Base-by-base conservation (phyloP, 441 rosid species). In the Populus hybrid region DNA sequence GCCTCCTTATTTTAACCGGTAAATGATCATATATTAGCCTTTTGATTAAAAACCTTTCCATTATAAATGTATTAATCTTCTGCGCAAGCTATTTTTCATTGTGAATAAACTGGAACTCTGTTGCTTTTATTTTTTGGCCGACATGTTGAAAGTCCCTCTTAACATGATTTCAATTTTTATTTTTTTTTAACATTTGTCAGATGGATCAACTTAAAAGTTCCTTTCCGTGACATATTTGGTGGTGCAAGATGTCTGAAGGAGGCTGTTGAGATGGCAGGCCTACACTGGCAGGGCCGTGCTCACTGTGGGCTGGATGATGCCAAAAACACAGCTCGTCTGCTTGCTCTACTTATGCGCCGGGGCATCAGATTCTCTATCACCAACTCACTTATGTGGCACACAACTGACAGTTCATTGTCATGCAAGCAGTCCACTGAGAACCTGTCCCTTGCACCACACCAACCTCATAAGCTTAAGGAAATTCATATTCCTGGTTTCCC, bases 221-320 rank as follows among this genome's bases (percentile, higher is more conserved):
- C 95, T 4, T 91, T 88, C 81, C 61, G 54, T 66, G 90, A 91
- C 81, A 88, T 87, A 66, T 91, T 83, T 76, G 91, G 92, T 18
- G 88, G 88, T 8, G 82, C 50, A 24, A 87, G 86, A 76, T 90
- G 92, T 67, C 78, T 90, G 70, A 91, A 88, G 80, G 93, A 89
- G 83, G 95, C 95, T 11, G 92, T 89, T 11, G 85, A 87, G 82
- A 81, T 84, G 87, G 89, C 93, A 6, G 92, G 95, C 69, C 80
- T 91, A 35, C 87, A 79, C 36, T 90, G 95, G 93, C 85, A 91
- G 72, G 95, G 91, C 6, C 91, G 90, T 75, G 88, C 91, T 68
- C 92, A 90, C 77, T 91, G 91, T 40, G 93, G 93, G 32, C 84
- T 91, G 18, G 93, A 90, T 36, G 95, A 91, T 76, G 95, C 95